phyloP scores from a whole-genome alignment of 371 early-diverging fungal species.

The Syncephalastrum racemosum region DNA sequence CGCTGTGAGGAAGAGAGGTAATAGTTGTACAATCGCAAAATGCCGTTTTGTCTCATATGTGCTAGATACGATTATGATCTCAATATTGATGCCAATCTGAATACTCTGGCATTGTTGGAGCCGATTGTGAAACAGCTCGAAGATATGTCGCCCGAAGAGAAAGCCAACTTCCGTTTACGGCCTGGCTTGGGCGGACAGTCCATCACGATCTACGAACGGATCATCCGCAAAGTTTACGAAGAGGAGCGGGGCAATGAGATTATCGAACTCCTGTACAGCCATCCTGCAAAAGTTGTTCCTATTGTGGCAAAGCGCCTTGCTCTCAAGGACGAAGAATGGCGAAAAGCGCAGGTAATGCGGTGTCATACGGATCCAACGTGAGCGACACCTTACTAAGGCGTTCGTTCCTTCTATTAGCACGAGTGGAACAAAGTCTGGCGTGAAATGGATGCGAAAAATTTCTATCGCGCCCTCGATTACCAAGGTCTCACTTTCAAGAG shows the following conservation, averaged over 20 bases:
- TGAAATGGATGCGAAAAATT: conserved; percentile 91
- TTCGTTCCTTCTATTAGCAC: conserved; percentile 66
- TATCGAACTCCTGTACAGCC: conserved; percentile 89
- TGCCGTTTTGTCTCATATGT: background rate
- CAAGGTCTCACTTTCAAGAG: conserved; percentile 88
- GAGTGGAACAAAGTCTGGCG: conserved; percentile 97
- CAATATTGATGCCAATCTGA: conserved; percentile 92
- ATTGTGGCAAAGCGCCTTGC: conserved; percentile 93
- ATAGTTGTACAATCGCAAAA: background rate
- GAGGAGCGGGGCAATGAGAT: conserved; percentile 86
- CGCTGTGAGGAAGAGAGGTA: conserved; percentile 96
- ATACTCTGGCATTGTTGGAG: conserved; percentile 87
- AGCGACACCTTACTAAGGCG: conserved; percentile 14
- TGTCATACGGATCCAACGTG: conserved; percentile 67
- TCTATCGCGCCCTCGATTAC: conserved; percentile 96
- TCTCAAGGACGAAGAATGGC: conserved; percentile 97
- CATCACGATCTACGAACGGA: conserved; percentile 82
- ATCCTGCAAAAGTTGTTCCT: conserved; percentile 92
- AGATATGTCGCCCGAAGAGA: conserved; percentile 80
- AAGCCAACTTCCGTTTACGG: conserved; percentile 63
- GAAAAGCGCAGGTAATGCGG: conserved; percentile 45
- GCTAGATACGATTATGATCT: conserved; percentile 87
- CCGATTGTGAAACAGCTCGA: conserved; percentile 74
- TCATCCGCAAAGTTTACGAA: conserved; percentile 92
- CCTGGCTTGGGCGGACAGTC: conserved; percentile 86